phyloP scores from a whole-genome alignment of 2,329 filamentous ascomycete genomes.

The Aspergillus tamarii region DNA sequence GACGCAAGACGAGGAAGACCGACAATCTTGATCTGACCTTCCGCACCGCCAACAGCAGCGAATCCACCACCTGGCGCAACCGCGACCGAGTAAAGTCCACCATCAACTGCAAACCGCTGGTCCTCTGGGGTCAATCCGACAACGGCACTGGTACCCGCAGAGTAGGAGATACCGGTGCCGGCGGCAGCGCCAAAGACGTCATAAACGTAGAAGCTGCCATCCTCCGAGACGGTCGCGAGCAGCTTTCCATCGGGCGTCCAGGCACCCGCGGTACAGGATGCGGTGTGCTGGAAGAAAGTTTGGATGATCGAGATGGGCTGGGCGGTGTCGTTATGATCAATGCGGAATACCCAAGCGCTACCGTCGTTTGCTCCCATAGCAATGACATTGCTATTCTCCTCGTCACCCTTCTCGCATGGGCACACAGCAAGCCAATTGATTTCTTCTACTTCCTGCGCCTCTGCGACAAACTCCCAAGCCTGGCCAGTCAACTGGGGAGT shows the following conservation, averaged over 20 bases:
- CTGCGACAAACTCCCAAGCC: conserved; percentile 69
- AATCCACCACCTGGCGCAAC: conserved; percentile 79
- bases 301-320: conserved; percentile 78
- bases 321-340: conserved; percentile 67
- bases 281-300: conserved; percentile 89
- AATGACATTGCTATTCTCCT: conserved; percentile 73
- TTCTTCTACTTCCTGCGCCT: conserved; percentile 88
- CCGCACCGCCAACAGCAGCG: conserved; percentile 84
- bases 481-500: conserved; percentile 51
- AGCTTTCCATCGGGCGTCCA: conserved; percentile 89
- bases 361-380: conserved; percentile 89
- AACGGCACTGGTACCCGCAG: conserved; percentile 64
- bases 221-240: conserved; percentile 86
- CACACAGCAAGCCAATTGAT: conserved; percentile 87
- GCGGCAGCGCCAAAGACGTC: conserved; percentile 84
- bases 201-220: conserved; percentile 87
- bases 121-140: conserved; percentile 78
- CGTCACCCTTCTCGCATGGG: conserved; percentile 58
- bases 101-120: conserved; percentile 88
- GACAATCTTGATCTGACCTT: conserved; percentile 81
- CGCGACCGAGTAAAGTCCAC: conserved; percentile 85
- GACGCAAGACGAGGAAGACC: conserved; percentile 70
- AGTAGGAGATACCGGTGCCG: conserved; percentile 61
- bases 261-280: conserved; percentile 80
- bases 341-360: conserved; percentile 92